Evolutionary conservation across 805 yeast genomes (phyloP), one percentile per base, ranked within the genome.

Genomic region (Spathaspora sp.): DNA sequence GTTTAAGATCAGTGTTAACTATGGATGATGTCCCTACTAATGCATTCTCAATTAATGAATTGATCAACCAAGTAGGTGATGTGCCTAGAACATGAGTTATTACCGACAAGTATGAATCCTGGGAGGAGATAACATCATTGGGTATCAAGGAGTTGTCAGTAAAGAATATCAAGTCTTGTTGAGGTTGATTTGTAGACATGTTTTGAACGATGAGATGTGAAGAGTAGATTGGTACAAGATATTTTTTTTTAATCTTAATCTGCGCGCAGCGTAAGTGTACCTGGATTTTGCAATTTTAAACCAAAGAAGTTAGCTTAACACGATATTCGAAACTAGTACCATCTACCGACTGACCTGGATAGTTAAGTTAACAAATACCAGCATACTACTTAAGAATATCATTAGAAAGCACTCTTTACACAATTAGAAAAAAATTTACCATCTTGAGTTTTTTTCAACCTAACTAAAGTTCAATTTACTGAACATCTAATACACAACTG

Each of bases 1-100:
- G 60, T 31, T 52, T 57, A 19, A 65, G 55, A 47, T 67, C 76
- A 45, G 61, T 57, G 52, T 70, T 65, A 48, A 69, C 78, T 73
- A 57, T 73, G 42, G 49, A 72, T 58, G 49, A 72, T 58, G 68
- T 76, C 4, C 83, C 87, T 16, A 67, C 58, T 14, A 81, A 55
- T 23, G 73, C 66, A 35, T 73, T 75, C 57, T 86, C 89, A 8
- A 84, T 66, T 19, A 86, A 62, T 1, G 83, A 75, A 50, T 75
- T 76, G 3, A 78, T 60, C 39, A 87, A 68, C 93, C 93, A 87
- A 5, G 80, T 64, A 1, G 92, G 83, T 26, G 81, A 75, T 0
- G 87, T 84, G 0, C 86, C 83, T 49, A 66, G 73, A 3, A 58
- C 57, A 49, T 72, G 68, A 1, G 75, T 59, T 7, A 74, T 61